Evolutionary conservation across 371 early-diverging fungal genomes (phyloP), one percentile per base, ranked within the genome.

Genomic region (Haplosporangium sp.): DNA sequence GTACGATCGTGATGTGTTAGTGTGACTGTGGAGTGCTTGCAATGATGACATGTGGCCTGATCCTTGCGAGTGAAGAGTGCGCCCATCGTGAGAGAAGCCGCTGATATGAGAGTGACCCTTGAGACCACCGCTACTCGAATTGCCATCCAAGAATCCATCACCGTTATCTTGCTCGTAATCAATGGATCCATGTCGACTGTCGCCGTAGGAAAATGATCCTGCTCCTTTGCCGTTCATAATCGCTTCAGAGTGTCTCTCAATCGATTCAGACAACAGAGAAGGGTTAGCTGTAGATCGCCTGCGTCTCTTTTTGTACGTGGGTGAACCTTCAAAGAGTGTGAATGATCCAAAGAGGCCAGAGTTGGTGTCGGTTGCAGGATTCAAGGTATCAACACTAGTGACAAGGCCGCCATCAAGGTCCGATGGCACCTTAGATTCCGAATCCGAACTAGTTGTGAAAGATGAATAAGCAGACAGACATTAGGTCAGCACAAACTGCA

Each of bases 301-400:
- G 54, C 91, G 81, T 40, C 93, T 83, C 68, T 90, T 90, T 67
- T 92, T 92, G 81, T 91, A 91, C 1, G 87, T 88, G 40, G 91
- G 90, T 1, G 90, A 87, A 7, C 91, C 91, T 59, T 90, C 91
- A 77, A 92, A 90, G 20, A 92, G 82, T 14, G 90, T 86, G 64
- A 90, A 90, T 54, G 86, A 82, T 47, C 88, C 88, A 83, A 87
- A 87, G 47, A 88, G 70, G n/a, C 80, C 76, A 14, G 80, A 53
- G 43, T 68, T 80, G 2, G 80, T 51, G 23, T 79, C 80, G 4
- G 74, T 62, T 6, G 72, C 52, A 59, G 65, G 62, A 46, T 55
- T 55, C 50, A 64, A 36, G 11, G 61, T 38, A 16, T 61, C 68
- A 5, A 60, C 45, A 38, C 69, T 56, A 16, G 58, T 42, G 16